phyloP scores from a whole-genome alignment of 2,329 filamentous ascomycete species.

The Penicillium sp. region DNA sequence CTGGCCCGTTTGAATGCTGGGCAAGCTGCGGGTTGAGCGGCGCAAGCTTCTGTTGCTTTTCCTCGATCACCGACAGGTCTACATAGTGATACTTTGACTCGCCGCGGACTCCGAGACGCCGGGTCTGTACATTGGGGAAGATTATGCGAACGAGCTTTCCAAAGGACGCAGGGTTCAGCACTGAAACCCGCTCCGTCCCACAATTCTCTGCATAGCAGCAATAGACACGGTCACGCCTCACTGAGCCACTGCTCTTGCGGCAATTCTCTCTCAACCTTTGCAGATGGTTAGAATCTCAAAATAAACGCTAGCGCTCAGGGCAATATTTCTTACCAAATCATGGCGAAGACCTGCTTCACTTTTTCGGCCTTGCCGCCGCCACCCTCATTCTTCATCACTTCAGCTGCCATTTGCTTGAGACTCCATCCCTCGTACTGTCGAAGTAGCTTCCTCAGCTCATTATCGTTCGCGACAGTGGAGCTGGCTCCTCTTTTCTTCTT shows the following conservation, averaged over 20 bases:
- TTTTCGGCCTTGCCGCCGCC: constrained; percentile 50
- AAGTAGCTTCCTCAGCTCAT: constrained; percentile 47
- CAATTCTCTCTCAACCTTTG: constrained; percentile 48
- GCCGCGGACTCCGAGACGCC: constrained; percentile 84
- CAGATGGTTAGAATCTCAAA: constrained; percentile 9
- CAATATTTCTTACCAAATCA: constrained; percentile 46
- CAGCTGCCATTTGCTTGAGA: constrained; percentile 47
- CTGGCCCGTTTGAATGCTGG: constrained; percentile 19
- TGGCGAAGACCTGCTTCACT: constrained; percentile 51
- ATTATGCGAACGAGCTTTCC: constrained; percentile 95
- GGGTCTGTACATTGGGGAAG: constrained; percentile 90
- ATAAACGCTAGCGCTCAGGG: not conserved
- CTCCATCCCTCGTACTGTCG: constrained; percentile 46
- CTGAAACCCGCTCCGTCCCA: constrained; percentile 87
- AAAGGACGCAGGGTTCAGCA: constrained; percentile 94
- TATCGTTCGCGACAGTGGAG: constrained; percentile 49
- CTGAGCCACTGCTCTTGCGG: constrained; percentile 57
- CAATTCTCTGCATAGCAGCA: constrained; percentile 92
- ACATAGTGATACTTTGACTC: constrained; percentile 98
- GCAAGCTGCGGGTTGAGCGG: constrained; percentile 27
- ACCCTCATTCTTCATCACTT: constrained; percentile 50
- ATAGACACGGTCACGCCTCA: constrained; percentile 89
- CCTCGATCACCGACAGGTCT: constrained; percentile 47
- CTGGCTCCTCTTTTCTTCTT: constrained; percentile 48
- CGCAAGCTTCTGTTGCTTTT: constrained; percentile 39